A percentile compares a stretch with the other conserved stretches of the same genome.
Conservation (phyloP, 1,284 basidiomycete species). For the Fistulina hepatica region DNA sequence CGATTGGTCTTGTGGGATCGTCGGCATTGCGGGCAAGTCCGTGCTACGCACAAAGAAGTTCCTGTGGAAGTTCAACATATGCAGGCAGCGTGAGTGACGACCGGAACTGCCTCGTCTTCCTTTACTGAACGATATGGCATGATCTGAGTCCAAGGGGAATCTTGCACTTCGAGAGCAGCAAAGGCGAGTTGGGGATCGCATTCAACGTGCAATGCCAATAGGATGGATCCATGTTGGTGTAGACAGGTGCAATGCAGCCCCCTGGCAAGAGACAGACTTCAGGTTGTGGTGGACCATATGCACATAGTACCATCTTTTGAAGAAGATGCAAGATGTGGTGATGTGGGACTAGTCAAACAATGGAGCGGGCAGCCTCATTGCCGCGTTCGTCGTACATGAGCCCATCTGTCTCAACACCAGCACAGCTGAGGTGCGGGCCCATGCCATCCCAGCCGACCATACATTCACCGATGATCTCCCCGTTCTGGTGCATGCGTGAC, state of each 20-base stretch:
- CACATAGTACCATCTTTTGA: too few relatives aligned
- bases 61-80: constrained; percentile 96
- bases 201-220: constrained; percentile 92
- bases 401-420: background rate
- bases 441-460: constrained; percentile 1
- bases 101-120: constrained; percentile 71
- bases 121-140: constrained; percentile 85
- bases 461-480: background rate
- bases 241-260: constrained; percentile 69
- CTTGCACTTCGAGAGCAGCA: constrained; percentile 84
- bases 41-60: constrained; percentile 99
- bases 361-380: constrained; percentile 1
- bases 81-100: constrained; percentile 88
- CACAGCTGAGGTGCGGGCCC: background rate
- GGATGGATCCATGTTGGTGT: too few relatives aligned
- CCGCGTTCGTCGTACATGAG: background rate
- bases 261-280: constrained; percentile 81
- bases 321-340: too few relatives aligned
- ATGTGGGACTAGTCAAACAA: too few relatives aligned
- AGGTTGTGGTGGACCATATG: constrained; percentile 82
- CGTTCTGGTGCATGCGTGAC: background rate
- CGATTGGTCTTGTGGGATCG: constrained; percentile 91
- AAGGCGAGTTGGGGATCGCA: constrained; percentile 82
- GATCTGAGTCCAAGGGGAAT: constrained; percentile 82
- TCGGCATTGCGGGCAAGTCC: constrained; percentile 90